Evolutionary conservation across 2,329 filamentous ascomycete genomes (phyloP).

Genomic region (Basipetospora chlamydospora): DNA sequence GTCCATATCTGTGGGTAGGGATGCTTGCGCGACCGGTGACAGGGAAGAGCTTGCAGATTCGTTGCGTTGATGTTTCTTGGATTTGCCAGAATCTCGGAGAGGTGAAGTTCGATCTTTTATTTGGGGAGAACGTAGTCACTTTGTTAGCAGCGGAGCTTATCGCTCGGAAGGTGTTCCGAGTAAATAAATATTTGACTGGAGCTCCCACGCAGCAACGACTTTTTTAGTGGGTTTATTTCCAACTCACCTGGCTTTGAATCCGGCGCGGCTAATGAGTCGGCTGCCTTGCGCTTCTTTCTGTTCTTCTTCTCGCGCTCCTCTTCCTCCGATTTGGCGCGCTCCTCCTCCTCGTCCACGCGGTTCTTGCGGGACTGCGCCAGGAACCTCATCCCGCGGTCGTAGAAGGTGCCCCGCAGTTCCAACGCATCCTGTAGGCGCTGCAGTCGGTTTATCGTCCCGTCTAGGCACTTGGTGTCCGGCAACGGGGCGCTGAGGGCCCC

Average conservation of each 20-base stretch:
- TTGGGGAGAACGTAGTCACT: neutral
- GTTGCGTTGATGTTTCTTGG: slow-evolving; percentile 34
- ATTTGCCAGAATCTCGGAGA: slow-evolving; percentile 33
- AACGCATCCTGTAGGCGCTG: slow-evolving; percentile 51
- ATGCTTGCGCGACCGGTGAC: slow-evolving; percentile 36
- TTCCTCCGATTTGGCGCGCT: slow-evolving; percentile 30
- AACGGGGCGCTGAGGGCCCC: slow-evolving; percentile 40
- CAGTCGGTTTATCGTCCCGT: slow-evolving; percentile 49
- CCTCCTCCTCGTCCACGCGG: slow-evolving; percentile 36
- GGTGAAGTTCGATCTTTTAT: slow-evolving; percentile 37
- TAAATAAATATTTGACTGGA: too few relatives aligned
- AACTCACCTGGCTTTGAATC: slow-evolving; percentile 26
- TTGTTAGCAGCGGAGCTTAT: too few relatives aligned
- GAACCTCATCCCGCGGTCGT: slow-evolving; percentile 60
- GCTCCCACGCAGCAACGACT: too few relatives aligned
- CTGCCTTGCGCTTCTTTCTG: slow-evolving; percentile 69
- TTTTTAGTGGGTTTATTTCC: neutral
- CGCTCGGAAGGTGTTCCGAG: too few relatives aligned
- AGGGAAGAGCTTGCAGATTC: slow-evolving; percentile 46
- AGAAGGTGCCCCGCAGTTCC: slow-evolving; percentile 51
- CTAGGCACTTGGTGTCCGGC: slow-evolving; percentile 48
- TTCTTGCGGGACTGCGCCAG: slow-evolving; percentile 52
- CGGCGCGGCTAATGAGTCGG: slow-evolving; percentile 40
- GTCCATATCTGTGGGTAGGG: slow-evolving; percentile 39
- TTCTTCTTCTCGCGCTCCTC: slow-evolving; percentile 39